Evolutionary conservation across 495 filamentous ascomycete genomes (phyloP).

Genomic region (Penicillium antarcticum): DNA sequence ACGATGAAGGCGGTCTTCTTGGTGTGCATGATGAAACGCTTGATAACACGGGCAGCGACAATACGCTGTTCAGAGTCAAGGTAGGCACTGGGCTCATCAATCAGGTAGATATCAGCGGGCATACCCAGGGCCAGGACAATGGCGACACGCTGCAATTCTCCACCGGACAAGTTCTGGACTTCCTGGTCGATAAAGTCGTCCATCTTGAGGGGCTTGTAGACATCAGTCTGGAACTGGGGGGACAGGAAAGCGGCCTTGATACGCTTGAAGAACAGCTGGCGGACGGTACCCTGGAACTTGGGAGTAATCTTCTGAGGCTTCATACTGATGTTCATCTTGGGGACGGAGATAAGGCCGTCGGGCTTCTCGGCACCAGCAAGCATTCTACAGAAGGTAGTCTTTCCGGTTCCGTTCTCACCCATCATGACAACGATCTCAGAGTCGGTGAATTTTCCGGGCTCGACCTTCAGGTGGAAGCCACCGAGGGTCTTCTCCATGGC

Average conservation of each 20-base stretch:
- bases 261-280: constrained; percentile 93
- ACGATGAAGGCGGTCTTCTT: constrained; percentile 99
- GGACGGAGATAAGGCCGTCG: constrained; percentile 70
- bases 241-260: constrained; percentile 95
- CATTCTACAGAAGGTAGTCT: constrained; percentile 97
- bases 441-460: constrained; percentile 86
- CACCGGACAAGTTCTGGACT: constrained; percentile 97
- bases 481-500: constrained; percentile 92
- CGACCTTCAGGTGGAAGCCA: constrained; percentile 78
- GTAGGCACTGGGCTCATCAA: constrained; percentile 93
- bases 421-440: constrained; percentile 99
- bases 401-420: constrained; percentile 95
- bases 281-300: constrained; percentile 94
- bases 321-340: constrained; percentile 96
- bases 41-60: constrained; percentile 92
- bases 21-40: constrained; percentile 99
- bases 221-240: constrained; percentile 98
- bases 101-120: constrained; percentile 98
- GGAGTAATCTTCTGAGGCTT: constrained; percentile 99
- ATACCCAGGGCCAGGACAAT: constrained; percentile 93
- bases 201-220: constrained; percentile 95
- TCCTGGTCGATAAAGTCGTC: constrained; percentile 99
- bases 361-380: constrained; percentile 91
- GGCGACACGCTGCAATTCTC: constrained; percentile 97
- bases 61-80: constrained; percentile 99